Conservation (phyloP, 495 filamentous ascomycete species). For the Annulohypoxylon maeteangense region DNA sequence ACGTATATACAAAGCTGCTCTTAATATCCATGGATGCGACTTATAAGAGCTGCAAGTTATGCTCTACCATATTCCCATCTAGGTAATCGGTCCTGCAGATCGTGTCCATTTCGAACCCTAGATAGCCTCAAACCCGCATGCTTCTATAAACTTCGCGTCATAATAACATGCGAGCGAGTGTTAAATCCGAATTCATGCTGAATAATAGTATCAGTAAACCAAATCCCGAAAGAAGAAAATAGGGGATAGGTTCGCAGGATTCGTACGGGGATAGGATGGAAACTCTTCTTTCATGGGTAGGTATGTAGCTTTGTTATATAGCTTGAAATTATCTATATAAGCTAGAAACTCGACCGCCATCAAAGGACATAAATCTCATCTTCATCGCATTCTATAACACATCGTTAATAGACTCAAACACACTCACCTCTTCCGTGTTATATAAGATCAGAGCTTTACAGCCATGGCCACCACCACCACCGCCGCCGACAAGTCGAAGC, state of each 20-base stretch:
- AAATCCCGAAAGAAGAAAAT: not conserved
- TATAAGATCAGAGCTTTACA: not conserved
- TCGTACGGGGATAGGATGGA: not conserved
- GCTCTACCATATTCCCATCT: not conserved
- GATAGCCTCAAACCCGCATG: not conserved
- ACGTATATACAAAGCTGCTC: too few relatives aligned
- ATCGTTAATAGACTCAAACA: not conserved
- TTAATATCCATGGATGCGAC: not conserved
- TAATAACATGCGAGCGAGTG: constrained; percentile 5
- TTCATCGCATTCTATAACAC: not conserved
- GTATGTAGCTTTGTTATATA: not conserved
- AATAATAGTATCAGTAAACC: constrained; percentile 2
- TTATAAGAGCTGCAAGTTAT: not conserved
- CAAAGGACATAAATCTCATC: not conserved
- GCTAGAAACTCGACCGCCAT: constrained; percentile 12
- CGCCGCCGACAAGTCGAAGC: constrained; percentile 23
- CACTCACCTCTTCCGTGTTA: not conserved
- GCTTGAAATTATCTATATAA: constrained; percentile 14
- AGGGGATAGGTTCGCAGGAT: not conserved
- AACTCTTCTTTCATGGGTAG: not conserved
- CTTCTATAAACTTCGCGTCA: not conserved
- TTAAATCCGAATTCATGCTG: constrained; percentile 19
- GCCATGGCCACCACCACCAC: not conserved
- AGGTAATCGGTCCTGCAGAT: not conserved
- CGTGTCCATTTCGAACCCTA: not conserved